Conservation (phyloP, 2,329 filamentous ascomycete genomes). For the Nannizzia gypsea region DNA sequence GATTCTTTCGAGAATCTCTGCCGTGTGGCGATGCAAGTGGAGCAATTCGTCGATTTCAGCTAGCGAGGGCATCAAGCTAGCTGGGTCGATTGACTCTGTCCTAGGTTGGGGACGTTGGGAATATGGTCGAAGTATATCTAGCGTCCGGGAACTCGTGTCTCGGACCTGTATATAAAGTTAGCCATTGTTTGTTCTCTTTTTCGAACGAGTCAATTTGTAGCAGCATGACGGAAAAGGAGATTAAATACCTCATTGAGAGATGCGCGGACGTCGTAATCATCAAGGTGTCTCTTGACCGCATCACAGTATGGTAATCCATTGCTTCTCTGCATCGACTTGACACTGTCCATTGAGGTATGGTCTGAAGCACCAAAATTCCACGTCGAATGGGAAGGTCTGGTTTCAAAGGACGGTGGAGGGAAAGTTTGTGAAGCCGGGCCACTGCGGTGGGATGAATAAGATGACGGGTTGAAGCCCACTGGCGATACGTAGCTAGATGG, state of each 20-base stretch:
- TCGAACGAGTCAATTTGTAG: not conserved
- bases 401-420: not conserved
- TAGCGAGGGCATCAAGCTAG: conserved; percentile 28
- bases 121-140: conserved; percentile 37
- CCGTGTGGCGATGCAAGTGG: conserved; percentile 33
- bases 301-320: conserved; percentile 26
- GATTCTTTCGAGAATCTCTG: conserved; percentile 46
- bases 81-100: conserved; percentile 25
- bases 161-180: conserved; percentile 28
- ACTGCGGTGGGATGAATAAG: conserved; percentile 24
- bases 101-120: conserved; percentile 35
- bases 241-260: conserved; percentile 37
- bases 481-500: conserved; percentile 27
- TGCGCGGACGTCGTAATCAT: conserved; percentile 48
- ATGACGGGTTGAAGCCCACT: conserved; percentile 14
- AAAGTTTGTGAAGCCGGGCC: conserved; percentile 12
- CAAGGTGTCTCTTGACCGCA: conserved; percentile 51
- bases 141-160: conserved; percentile 32
- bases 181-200: not conserved
- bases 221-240: not conserved
- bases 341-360: not conserved
- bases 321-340: not conserved
- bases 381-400: not conserved
- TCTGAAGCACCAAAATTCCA: not conserved
- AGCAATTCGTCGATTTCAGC: conserved; percentile 38